Evolutionary conservation across 352 stramenopile genomes (phyloP), one percentile per base, ranked within the genome.

Genomic region (Phytophthora macrochlamydospora): DNA sequence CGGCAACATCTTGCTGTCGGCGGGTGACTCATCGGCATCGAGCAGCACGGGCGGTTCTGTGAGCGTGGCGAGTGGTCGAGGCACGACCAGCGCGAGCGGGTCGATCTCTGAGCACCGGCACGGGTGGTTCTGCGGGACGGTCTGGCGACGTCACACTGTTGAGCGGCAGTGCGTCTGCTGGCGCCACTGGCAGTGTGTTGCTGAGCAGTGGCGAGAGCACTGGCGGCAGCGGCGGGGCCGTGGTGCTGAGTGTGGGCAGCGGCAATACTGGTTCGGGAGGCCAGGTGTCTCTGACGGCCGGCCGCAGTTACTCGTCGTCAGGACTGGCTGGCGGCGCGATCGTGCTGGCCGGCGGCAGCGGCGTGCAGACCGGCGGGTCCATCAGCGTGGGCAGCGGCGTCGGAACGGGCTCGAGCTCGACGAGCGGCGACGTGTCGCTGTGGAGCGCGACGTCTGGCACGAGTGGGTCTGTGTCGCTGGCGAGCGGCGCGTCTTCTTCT

Each of bases 241-340:
- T 52, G 40, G 45, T 76, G 24, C 54, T 79, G 14, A 67, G 59
- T 11, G 68, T 84, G 18, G 52, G 40, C 29, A 69, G 61, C 30
- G 75, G 74, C 32, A 56, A 42, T 12, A 13, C 24, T 7, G 69
- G 69, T 24, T 73, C 24, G 4, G 64, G 50, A 11, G 9, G 18
- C 38, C 11, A 37, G 50, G 56, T 44, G 13, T 40, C 44, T 4
- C 30, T 62, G 28, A 37, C 30, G 9, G 52, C 56, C 12, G 56
- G 56, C 30, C 30, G 38, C 11, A 44, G 43, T 29, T 35, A 24
- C 18, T 24, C 4, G 29, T 35, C 46, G 58, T 13, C 30, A 24
- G 18, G 49, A 35, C 55, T 32, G 51, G 38, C 56, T 31, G 51
- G 50, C 43, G 55, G 62, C 13, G 55, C 35, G 6, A 42, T 44